phyloP scores from a whole-genome alignment of 805 yeast genomes.

The Starmerella vitae region DNA sequence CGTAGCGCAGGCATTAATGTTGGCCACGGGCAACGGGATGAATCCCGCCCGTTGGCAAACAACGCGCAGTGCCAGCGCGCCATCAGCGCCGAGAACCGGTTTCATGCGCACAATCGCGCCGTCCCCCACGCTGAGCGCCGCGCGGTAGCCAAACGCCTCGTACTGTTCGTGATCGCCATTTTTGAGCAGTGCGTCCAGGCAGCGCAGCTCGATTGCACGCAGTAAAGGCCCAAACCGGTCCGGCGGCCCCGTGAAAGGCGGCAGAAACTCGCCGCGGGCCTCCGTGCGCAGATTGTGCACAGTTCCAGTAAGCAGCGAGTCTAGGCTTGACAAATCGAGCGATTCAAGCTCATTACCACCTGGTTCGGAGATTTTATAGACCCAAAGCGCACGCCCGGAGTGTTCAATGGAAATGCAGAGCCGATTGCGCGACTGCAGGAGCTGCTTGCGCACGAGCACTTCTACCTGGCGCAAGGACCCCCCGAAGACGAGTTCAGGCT shows the following conservation, averaged over 20 bases:
- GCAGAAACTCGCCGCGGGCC: slow-evolving; percentile 16
- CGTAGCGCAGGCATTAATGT: slow-evolving; percentile 7
- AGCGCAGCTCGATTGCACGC: slow-evolving; percentile 15
- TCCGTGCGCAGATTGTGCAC: slow-evolving; percentile 1
- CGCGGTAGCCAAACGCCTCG: slow-evolving; percentile 16
- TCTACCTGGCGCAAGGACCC: slow-evolving; percentile 13
- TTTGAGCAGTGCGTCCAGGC: slow-evolving; percentile 12
- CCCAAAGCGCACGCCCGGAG: slow-evolving; percentile 20
- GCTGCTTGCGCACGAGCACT: slow-evolving; percentile 16
- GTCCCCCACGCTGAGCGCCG: slow-evolving; percentile 10
- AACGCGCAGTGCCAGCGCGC: slow-evolving; percentile 14
- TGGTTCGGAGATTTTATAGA: slow-evolving; percentile 4
- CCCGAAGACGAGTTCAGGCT: slow-evolving; percentile 1
- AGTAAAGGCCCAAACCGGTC: slow-evolving; percentile 14
- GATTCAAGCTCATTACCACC: not conserved
- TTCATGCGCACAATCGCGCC: slow-evolving; percentile 16
- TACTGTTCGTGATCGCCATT: slow-evolving; percentile 11
- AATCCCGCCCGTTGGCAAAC: slow-evolving; percentile 11
- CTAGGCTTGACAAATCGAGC: not conserved
- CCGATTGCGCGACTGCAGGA: not conserved
- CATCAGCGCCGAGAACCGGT: slow-evolving; percentile 14
- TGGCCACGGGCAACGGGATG: slow-evolving; percentile 7
- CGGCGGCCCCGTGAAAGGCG: slow-evolving; percentile 12
- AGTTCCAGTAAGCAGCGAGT: not conserved
- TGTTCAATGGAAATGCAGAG: slow-evolving; percentile 7